Evolutionary conservation across 2,329 filamentous ascomycete genomes (phyloP).

Genomic region (Huntiella decipiens): DNA sequence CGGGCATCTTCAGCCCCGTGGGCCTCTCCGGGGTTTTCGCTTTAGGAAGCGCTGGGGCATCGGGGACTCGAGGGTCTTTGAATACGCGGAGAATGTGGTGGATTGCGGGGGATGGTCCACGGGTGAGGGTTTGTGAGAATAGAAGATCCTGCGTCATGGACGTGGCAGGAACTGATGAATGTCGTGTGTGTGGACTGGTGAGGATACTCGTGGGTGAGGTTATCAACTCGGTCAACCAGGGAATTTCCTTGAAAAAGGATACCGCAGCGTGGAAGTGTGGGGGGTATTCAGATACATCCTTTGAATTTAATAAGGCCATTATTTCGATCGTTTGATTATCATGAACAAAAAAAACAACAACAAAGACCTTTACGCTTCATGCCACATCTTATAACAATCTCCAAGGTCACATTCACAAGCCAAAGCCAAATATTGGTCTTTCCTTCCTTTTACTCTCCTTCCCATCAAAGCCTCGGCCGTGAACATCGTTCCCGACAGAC

Average conservation of each 20-base stretch:
- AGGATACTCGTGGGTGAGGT: background rate
- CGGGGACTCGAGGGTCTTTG: conserved; percentile 8
- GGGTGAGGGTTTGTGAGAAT: conserved; percentile 12
- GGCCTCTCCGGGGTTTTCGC: conserved; percentile 1
- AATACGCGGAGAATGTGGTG: conserved; percentile 15
- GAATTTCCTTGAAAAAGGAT: conserved; percentile 8
- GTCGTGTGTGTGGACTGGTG: conserved; percentile 5
- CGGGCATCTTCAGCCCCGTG: conserved; percentile 10
- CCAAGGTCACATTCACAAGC: too few species aligned
- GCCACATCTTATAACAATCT: too few species aligned
- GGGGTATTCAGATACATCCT: too few species aligned
- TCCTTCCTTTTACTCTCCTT: too few species aligned
- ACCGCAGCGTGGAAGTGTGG: background rate
- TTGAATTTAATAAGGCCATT: too few species aligned
- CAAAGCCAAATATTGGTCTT: too few species aligned
- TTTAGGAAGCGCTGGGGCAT: background rate
- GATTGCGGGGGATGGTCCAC: conserved; percentile 8
- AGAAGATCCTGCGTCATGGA: conserved; percentile 10
- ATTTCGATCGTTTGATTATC: too few species aligned
- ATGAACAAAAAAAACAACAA: too few species aligned
- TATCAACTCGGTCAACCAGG: conserved; percentile 10
- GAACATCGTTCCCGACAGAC: too few species aligned
- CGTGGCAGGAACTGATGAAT: background rate
- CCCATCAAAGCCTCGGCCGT: too few species aligned
- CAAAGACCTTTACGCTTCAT: too few species aligned